Conservation (phyloP, 164 flowering plant genomes). For the Dillenia turbinata region DNA sequence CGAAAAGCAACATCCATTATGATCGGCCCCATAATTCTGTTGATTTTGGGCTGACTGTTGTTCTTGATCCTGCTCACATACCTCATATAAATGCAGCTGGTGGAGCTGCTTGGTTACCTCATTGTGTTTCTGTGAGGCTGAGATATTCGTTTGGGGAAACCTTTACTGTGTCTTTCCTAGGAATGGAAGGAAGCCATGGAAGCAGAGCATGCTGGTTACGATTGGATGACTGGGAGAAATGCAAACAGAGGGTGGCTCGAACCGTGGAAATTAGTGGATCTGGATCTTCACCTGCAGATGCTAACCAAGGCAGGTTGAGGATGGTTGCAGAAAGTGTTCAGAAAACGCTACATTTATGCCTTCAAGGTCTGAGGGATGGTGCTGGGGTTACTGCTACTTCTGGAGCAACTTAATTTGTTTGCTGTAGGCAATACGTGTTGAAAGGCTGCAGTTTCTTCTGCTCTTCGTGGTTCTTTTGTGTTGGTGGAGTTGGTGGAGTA, state of each 20-base stretch:
- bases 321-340: constrained; percentile 78
- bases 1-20: constrained; percentile 91
- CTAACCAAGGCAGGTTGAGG: constrained; percentile 73
- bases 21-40: constrained; percentile 76
- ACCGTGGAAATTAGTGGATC: constrained; percentile 58
- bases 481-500: too few species aligned
- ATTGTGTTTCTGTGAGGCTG: too few species aligned
- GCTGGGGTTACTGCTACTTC: constrained; percentile 31
- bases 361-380: constrained; percentile 72
- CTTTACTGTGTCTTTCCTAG: too few species aligned
- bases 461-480: too few species aligned
- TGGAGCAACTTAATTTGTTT: constrained; percentile 27
- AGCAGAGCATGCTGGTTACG: too few species aligned
- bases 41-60: constrained; percentile 88
- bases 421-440: too few species aligned
- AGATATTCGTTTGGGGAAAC: too few species aligned
- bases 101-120: constrained; percentile 41
- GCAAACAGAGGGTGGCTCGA: constrained; percentile 77
- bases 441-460: too few species aligned
- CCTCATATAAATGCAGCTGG: constrained; percentile 94
- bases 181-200: too few species aligned
- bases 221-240: constrained; percentile 30
- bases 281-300: constrained; percentile 37
- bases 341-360: constrained; percentile 53
- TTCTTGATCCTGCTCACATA: constrained; percentile 84